Evolutionary conservation across 106 monocot genomes (phyloP), one percentile per base, ranked within the genome.

Genomic region (Apostasia ramifera): DNA sequence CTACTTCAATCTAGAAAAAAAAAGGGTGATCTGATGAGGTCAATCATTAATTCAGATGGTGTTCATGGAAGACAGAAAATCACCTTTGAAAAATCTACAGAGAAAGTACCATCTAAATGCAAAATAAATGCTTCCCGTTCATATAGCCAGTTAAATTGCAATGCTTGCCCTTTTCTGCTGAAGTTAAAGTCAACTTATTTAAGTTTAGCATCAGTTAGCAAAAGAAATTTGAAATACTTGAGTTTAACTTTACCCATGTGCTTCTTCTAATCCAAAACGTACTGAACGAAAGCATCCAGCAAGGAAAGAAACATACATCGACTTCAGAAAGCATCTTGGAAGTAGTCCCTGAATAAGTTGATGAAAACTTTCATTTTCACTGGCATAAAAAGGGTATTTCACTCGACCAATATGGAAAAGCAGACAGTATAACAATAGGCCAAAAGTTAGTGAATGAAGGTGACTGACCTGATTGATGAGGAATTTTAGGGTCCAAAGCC

Each of bases 281-380:
- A 97, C 79, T 49, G 97, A 97, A 38, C 92, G 84, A 71, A 97
- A 92, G 73, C 92, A 97, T 44, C 97, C 97, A 2, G 89, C 92
- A 46, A 97, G 73, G 54, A 97, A 97, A 65, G 97, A 97, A 11
- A 97, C 92, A 72, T 97, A 97, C 92, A 92, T 92, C 38, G 92
- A 87, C 71, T 85, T 85, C 75, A 77, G 57, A 11, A 92, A 81
- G 48, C 49, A 68, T 47, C 74, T 81, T 57, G 86, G 84, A 47
- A 97, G 84, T 58, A 92, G 58, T 15, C 66, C 82, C 97, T 97
- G 81, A 69, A 60, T 68, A 70, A 40, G 61, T 59, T 15, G 48
- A 66, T 7, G 12, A 66, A 57, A 40, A 37, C 9, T 37, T 53
- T 68, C 52, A 40, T 40, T 40, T 41, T 4, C n/a, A n/a, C 4